Conservation (phyloP, 2,329 filamentous ascomycete species). For the Penicillium sp. region DNA sequence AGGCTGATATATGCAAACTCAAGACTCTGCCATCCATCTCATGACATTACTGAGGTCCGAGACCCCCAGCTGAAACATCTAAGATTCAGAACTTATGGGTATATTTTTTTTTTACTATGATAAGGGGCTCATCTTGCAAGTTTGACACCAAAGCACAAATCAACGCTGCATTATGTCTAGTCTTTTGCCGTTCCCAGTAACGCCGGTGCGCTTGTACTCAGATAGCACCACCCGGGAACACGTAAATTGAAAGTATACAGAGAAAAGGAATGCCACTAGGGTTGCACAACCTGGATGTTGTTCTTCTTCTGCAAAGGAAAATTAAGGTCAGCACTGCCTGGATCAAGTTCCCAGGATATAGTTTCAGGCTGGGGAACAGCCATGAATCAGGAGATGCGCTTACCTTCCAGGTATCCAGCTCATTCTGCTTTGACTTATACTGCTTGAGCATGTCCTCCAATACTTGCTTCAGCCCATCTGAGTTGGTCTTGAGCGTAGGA, state of each 20-base stretch:
- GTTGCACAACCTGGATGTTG: slow-evolving; percentile 50
- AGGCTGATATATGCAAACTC: neutral
- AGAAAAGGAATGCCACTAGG: slow-evolving; percentile 24
- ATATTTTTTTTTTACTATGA: slow-evolving; percentile 1
- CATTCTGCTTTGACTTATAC: slow-evolving; percentile 90
- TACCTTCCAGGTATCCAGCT: slow-evolving; percentile 99
- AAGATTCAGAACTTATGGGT: neutral
- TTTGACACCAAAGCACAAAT: slow-evolving; percentile 9
- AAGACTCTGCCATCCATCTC: neutral
- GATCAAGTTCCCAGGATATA: neutral
- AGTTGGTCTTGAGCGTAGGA: slow-evolving; percentile 87
- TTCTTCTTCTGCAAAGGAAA: slow-evolving; percentile 45
- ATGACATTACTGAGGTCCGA: neutral
- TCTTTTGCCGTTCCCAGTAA: slow-evolving; percentile 20
- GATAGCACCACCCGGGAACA: slow-evolving; percentile 3
- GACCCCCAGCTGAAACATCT: neutral
- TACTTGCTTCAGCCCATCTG: slow-evolving; percentile 89
- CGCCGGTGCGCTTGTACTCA: slow-evolving; percentile 14
- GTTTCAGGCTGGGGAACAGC: neutral
- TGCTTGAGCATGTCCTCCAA: slow-evolving; percentile 93
- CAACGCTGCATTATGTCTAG: slow-evolving; percentile 21
- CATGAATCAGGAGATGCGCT: slow-evolving; percentile 29
- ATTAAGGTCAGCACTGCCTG: slow-evolving; percentile 3
- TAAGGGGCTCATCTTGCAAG: slow-evolving; percentile 1
- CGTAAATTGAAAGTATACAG: slow-evolving; percentile 11